A percentile compares a stretch with the other conserved stretches of the same genome.
These are phyloP conservation scores for Penicillium paxilli DNA, from an alignment of 495 filamentous ascomycete species.

Conservation along the genomic window DNA sequence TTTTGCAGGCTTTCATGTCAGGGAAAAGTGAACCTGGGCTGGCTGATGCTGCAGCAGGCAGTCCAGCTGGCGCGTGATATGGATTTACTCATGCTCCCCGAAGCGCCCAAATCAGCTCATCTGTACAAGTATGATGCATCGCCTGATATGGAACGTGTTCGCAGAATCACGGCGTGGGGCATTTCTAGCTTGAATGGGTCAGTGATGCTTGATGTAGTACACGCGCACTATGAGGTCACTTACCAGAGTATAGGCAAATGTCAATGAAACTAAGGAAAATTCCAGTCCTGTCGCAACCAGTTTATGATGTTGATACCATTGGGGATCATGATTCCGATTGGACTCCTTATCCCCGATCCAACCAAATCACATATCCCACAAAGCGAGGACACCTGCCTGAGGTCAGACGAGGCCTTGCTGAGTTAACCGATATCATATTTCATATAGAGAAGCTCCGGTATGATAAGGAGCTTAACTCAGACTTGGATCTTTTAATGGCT, in stretches of 20 bases:
- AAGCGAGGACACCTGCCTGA: constrained; percentile 34
- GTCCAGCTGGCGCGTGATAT: constrained; percentile 36
- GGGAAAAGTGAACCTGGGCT: constrained; percentile 30
- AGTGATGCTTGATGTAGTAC: not conserved
- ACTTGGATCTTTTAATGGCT: constrained; percentile 19
- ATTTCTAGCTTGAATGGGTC: constrained; percentile 37
- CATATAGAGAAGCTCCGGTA: constrained; percentile 31
- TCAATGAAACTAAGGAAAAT: constrained; percentile 30
- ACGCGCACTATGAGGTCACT: not conserved
- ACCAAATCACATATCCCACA: constrained; percentile 26
- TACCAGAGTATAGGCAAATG: constrained; percentile 25
- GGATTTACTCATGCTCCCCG: constrained; percentile 24
- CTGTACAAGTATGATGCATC: constrained; percentile 9
- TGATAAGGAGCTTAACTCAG: constrained; percentile 17
- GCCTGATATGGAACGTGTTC: constrained; percentile 22
- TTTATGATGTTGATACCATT: constrained; percentile 13
- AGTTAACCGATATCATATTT: constrained; percentile 26
- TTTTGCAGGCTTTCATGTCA: constrained; percentile 30
- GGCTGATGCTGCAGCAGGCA: constrained; percentile 37
- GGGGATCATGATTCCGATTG: constrained; percentile 28
- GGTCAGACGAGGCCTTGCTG: constrained; percentile 22
- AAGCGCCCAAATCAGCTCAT: constrained; percentile 3
- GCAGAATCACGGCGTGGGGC: constrained; percentile 35
- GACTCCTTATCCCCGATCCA: constrained; percentile 42
- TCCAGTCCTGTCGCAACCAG: constrained; percentile 21